These are phyloP conservation scores for Glycine soja DNA, from an alignment of 306 rosid species.

Conservation along the genomic window DNA sequence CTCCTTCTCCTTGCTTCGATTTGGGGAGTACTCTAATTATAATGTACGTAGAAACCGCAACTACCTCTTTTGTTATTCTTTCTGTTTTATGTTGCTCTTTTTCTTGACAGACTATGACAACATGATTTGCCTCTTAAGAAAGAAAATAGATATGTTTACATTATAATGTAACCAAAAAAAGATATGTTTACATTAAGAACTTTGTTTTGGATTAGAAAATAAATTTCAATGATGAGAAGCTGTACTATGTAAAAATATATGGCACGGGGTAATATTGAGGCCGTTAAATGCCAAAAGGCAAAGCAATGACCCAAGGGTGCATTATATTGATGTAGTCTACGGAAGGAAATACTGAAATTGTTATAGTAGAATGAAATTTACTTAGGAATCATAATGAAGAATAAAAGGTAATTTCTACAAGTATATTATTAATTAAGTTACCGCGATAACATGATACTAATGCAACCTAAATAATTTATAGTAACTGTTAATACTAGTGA, in stretches of 20 bases:
- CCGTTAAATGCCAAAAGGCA: not conserved
- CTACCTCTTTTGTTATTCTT: not conserved
- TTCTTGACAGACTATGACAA: slow-evolving; percentile 33
- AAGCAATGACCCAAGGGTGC: not conserved
- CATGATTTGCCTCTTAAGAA: not conserved
- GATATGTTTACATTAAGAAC: not conserved
- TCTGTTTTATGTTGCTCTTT: slow-evolving; percentile 31
- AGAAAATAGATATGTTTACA: not conserved
- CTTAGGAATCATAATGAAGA: not conserved
- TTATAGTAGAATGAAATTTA: not conserved
- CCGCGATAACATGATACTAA: not conserved
- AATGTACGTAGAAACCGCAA: slow-evolving; percentile 2
- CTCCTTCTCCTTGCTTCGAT: slow-evolving; percentile 30
- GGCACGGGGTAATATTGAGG: not conserved
- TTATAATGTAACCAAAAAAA: not conserved
- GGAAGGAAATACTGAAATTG: not conserved
- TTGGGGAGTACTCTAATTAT: slow-evolving; percentile 18
- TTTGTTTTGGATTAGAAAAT: not conserved
- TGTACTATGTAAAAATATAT: not conserved
- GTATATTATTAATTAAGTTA: not conserved
- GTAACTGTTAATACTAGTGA: not conserved
- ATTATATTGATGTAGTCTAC: not conserved
- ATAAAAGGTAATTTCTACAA: not conserved
- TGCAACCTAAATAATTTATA: not conserved
- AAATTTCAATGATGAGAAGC: not conserved